These are phyloP conservation scores for Paramecium biaurelia DNA, from an alignment of 73 alveolate species.

Conservation along the genomic window DNA sequence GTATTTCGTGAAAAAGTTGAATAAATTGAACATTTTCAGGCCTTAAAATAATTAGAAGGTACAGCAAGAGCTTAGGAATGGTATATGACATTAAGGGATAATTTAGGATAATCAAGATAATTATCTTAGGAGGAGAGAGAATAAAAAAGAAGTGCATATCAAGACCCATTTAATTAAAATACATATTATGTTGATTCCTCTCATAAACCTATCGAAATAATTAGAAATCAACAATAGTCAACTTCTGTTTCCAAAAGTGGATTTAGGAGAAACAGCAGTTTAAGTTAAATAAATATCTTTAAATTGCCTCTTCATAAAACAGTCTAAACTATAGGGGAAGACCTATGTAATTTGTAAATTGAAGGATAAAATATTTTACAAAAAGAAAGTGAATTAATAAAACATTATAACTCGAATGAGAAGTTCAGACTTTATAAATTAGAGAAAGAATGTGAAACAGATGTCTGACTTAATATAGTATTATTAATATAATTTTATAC, in stretches of 20 bases:
- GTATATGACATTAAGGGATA: constrained; percentile 10
- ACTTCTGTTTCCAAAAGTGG: constrained; percentile 10
- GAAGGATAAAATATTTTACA: not conserved
- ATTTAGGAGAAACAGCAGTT: not conserved
- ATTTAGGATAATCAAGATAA: not conserved
- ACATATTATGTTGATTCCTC: not conserved
- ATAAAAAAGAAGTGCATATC: not conserved
- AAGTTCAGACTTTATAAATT: not conserved
- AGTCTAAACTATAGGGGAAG: not conserved
- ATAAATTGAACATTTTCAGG: not conserved
- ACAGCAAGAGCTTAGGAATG: not conserved
- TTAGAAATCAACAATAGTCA: not conserved
- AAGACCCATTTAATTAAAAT: not conserved
- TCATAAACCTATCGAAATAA: not conserved
- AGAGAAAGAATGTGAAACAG: not conserved
- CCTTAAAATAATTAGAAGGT: not conserved
- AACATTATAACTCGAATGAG: not conserved
- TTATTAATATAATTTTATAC: not conserved
- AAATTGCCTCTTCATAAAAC: constrained; percentile 12
- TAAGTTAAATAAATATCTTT: not conserved
- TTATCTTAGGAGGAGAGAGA: not conserved
- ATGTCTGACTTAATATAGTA: not conserved
- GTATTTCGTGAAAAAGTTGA: constrained; percentile 32
- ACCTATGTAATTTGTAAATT: not conserved
- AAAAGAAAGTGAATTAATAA: not conserved